Conservation (phyloP, 2,329 filamentous ascomycete species). For the Pestalotiopsis sp. region DNA sequence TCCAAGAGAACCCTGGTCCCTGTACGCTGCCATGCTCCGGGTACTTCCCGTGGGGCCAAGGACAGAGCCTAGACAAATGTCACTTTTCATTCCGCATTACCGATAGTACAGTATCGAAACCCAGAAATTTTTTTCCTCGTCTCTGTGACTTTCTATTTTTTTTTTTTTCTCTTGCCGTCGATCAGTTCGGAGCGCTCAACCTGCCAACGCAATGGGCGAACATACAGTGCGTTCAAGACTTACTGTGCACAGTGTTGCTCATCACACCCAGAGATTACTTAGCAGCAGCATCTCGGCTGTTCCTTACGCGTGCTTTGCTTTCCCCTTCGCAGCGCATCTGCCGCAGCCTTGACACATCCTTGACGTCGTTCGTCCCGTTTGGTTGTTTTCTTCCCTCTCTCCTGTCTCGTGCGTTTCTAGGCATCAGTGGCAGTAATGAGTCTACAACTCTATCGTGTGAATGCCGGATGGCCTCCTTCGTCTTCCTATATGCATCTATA, state of each 20-base stretch:
- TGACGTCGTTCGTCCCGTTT: neutral
- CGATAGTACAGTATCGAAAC: neutral
- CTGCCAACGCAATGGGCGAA: neutral
- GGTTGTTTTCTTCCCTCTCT: neutral
- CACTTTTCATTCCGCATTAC: constrained; percentile 9
- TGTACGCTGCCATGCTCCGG: neutral
- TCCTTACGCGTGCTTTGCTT: neutral
- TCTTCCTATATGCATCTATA: neutral
- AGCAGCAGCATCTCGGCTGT: neutral
- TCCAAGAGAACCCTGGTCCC: constrained; percentile 11
- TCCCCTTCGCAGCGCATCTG: neutral
- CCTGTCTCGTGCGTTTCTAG: neutral
- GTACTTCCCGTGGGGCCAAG: constrained; percentile 4
- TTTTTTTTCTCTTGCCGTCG: neutral
- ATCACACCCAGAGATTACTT: neutral
- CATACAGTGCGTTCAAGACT: neutral
- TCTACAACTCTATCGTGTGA: neutral
- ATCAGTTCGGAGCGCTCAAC: neutral
- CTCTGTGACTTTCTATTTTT: neutral
- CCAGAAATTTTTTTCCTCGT: constrained; percentile 9
- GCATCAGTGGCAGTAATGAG: neutral
- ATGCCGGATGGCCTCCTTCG: no score
- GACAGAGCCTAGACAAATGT: constrained; percentile 6
- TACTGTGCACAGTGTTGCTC: neutral
- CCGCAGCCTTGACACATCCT: constrained; percentile 10